Evolutionary conservation across 2,329 filamentous ascomycete species (phyloP).

Genomic region (Epichloe sylvatica): DNA sequence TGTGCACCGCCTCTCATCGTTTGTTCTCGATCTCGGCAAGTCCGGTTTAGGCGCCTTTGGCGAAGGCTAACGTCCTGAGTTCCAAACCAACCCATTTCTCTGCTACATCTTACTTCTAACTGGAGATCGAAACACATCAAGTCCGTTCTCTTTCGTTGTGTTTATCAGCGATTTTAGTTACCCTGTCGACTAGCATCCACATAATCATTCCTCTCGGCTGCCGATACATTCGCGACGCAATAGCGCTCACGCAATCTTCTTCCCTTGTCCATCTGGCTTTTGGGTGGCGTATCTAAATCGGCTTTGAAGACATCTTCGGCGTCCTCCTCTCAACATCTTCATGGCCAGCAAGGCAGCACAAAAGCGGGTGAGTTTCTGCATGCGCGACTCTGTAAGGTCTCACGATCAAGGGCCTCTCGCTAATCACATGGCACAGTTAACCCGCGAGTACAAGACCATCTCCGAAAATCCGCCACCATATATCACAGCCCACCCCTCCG

Average conservation of each 20-base stretch:
- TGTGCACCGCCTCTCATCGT: neutral
- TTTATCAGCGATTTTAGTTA: neutral
- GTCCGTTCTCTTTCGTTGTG: neutral
- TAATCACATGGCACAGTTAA: constrained; percentile 30
- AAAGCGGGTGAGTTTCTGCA: constrained; percentile 45
- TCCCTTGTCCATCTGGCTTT: constrained; percentile 7
- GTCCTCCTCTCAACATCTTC: constrained; percentile 6
- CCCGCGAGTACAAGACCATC: constrained; percentile 49
- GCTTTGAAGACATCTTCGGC: neutral
- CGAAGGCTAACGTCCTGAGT: neutral
- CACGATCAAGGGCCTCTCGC: constrained; percentile 3
- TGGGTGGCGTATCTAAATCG: constrained; percentile 9
- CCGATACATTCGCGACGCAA: neutral
- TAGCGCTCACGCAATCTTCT: constrained; percentile 1
- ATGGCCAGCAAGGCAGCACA: constrained; percentile 63
- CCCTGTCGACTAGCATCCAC: neutral
- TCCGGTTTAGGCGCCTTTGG: neutral
- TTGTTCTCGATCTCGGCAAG: neutral
- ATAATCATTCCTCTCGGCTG: neutral
- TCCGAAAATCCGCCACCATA: constrained; percentile 70
- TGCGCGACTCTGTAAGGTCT: too few species aligned
- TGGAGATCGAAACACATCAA: neutral
- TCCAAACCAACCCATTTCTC: neutral
- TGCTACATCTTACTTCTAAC: neutral
- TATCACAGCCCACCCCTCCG: constrained; percentile 78